A percentile compares a stretch with the other conserved stretches of the same genome.
Evolutionary conservation across 768 basidiomycete genomes (phyloP).

Genomic region (Clitopilus hobsonii): DNA sequence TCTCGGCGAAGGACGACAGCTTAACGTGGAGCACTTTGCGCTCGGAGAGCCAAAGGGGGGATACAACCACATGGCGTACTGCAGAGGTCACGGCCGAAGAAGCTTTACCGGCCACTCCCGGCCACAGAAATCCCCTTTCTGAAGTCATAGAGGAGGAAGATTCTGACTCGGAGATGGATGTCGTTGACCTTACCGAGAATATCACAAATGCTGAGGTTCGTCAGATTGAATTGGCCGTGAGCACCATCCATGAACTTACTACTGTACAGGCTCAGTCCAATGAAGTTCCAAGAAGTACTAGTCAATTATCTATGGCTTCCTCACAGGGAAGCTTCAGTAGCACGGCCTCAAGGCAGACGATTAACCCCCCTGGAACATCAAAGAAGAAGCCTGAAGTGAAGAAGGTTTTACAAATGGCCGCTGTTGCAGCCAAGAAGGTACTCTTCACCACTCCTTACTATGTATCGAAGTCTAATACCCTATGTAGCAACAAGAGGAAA

Average conservation of each 20-base stretch:
- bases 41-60: constrained; percentile 48
- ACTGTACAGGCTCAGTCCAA: not conserved
- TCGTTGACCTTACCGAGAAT: constrained; percentile 28
- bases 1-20: constrained; percentile 58
- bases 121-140: no score
- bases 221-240: not conserved
- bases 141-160: constrained; percentile 30
- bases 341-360: constrained; percentile 67
- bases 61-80: constrained; percentile 26
- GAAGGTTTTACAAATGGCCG: constrained; percentile 73
- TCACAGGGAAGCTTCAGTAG: constrained; percentile 60
- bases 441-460: constrained; percentile 1
- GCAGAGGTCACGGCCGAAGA: constrained; percentile 2
- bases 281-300: constrained; percentile 37
- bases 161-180: constrained; percentile 19
- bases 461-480: constrained; percentile 5
- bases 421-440: constrained; percentile 86
- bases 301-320: constrained; percentile 53
- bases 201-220: constrained; percentile 41
- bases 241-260: constrained; percentile 1
- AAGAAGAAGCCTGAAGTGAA: constrained; percentile 80
- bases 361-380: constrained; percentile 57
- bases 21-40: constrained; percentile 73
- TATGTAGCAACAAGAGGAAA: constrained; percentile 81
- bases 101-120: constrained; percentile 17